These are phyloP conservation scores for Carex parvula DNA, from an alignment of 176 grass and related monocot species.

Conservation along the genomic window DNA sequence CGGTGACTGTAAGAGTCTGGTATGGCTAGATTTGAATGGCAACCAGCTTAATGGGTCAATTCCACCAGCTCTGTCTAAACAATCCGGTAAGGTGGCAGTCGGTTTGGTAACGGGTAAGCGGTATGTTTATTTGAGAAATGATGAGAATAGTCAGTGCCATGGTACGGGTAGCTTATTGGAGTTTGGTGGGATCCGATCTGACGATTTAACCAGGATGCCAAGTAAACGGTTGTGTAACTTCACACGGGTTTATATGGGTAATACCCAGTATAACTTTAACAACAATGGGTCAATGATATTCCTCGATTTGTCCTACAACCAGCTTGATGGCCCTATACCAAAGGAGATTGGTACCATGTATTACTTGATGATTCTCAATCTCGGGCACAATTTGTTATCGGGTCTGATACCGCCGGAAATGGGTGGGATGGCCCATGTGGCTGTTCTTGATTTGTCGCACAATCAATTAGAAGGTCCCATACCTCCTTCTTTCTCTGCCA, in stretches of 20 bases:
- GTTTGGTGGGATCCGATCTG: constrained; percentile 70
- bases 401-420: constrained; percentile 58
- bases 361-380: constrained; percentile 95
- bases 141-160: constrained; percentile 70
- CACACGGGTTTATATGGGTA: constrained; percentile 83
- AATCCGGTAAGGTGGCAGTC: constrained; percentile 70
- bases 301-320: constrained; percentile 85
- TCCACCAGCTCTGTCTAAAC: constrained; percentile 52
- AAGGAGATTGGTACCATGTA: constrained; percentile 75
- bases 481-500: constrained; percentile 56
- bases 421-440: constrained; percentile 46
- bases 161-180: constrained; percentile 81
- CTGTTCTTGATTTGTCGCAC: constrained; percentile 78
- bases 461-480: constrained; percentile 76
- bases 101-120: constrained; percentile 66
- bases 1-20: constrained; percentile 85
- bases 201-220: constrained; percentile 68
- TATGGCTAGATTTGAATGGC: constrained; percentile 86
- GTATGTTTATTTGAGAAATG: constrained; percentile 82
- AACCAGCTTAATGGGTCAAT: constrained; percentile 81
- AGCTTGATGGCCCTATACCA: constrained; percentile 59
- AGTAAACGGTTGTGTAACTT: constrained; percentile 79
- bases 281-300: constrained; percentile 98
- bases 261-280: constrained; percentile 70
- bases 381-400: constrained; percentile 73